A percentile compares a stretch with the other conserved stretches of the same genome.
Evolutionary conservation across 352 stramenopile species (phyloP).

Genomic region (Globisporangium takayamanum): DNA sequence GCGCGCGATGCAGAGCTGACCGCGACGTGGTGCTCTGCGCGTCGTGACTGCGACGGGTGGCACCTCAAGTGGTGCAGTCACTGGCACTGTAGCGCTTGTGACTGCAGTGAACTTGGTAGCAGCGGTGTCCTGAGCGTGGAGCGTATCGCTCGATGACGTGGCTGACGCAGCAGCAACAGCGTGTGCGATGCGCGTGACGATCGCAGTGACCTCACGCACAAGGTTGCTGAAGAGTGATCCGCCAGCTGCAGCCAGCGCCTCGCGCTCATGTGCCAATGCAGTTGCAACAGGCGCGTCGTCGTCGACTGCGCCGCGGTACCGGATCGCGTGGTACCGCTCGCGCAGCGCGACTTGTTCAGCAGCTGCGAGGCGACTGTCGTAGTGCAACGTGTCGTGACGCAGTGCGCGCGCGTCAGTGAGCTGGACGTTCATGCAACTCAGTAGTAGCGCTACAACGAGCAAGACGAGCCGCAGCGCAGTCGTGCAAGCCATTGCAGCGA

Average conservation of each 20-base stretch:
- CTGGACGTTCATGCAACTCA: neutral
- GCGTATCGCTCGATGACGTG: neutral
- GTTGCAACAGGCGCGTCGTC: neutral
- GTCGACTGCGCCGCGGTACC: constrained; percentile 2
- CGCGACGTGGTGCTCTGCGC: too few species aligned
- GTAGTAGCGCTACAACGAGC: too few species aligned
- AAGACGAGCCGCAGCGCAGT: too few species aligned
- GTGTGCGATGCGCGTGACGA: neutral
- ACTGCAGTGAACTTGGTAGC: neutral
- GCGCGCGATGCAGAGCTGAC: constrained; percentile 22
- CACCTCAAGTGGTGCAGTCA: neutral
- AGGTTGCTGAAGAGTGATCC: too few species aligned
- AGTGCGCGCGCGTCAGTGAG: neutral
- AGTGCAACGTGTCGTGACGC: neutral
- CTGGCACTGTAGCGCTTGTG: neutral
- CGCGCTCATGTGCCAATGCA: neutral
- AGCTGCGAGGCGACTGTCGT: neutral
- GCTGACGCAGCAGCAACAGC: neutral
- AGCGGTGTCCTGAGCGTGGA: neutral
- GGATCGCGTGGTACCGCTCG: constrained; percentile 4
- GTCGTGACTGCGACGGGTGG: neutral
- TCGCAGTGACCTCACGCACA: too few species aligned
- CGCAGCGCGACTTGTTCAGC: neutral
- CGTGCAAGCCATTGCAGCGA: too few species aligned
- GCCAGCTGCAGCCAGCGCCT: too few species aligned